Percentiles rank a stretch among this genome's conserved stretches.
Conservation (phyloP, 1,284 basidiomycete species). For the Earliella scabrosa region DNA sequence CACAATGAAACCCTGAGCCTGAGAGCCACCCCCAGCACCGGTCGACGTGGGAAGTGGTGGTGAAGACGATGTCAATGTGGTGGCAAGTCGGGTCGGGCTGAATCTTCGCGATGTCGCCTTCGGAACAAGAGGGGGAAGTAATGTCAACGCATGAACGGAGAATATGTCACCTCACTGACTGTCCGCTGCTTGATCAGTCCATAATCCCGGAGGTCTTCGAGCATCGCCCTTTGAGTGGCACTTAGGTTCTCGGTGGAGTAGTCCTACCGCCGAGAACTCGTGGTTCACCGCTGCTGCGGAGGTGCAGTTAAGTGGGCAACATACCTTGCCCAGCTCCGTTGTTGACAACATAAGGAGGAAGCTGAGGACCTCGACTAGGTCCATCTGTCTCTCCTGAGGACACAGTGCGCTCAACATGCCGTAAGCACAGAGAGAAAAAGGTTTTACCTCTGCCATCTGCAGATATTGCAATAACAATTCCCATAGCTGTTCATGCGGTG, state of each 20-base stretch:
- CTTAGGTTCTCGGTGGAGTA: slow-evolving; percentile 88
- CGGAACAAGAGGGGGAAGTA: slow-evolving; percentile 11
- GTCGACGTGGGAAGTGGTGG: slow-evolving; percentile 70
- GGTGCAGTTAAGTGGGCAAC: slow-evolving; percentile 27
- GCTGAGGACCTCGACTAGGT: slow-evolving; percentile 91
- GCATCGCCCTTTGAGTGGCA: slow-evolving; percentile 82
- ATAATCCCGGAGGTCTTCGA: slow-evolving; percentile 93
- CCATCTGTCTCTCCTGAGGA: slow-evolving; percentile 81
- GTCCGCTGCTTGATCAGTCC: slow-evolving; percentile 89
- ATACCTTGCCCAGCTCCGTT: slow-evolving; percentile 87
- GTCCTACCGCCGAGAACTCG: slow-evolving; percentile 53
- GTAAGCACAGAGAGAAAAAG: slow-evolving; percentile 6
- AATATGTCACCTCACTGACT: slow-evolving; percentile 40
- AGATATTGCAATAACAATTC: slow-evolving; percentile 92
- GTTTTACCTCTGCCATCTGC: slow-evolving; percentile 73
- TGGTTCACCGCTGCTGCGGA: slow-evolving; percentile 12
- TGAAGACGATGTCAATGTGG: slow-evolving; percentile 87
- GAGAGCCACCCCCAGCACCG: slow-evolving; percentile 57
- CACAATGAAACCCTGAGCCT: slow-evolving; percentile 88
- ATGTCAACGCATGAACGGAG: slow-evolving; percentile 3
- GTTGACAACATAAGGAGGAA: slow-evolving; percentile 97
- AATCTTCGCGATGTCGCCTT: slow-evolving; percentile 79
- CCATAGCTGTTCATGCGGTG: slow-evolving; percentile 99
- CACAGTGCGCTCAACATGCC: slow-evolving; percentile 2
- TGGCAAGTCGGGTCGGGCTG: slow-evolving; percentile 95